phyloP scores from a whole-genome alignment of 768 basidiomycete genomes.

The Leccinum imitatum region DNA sequence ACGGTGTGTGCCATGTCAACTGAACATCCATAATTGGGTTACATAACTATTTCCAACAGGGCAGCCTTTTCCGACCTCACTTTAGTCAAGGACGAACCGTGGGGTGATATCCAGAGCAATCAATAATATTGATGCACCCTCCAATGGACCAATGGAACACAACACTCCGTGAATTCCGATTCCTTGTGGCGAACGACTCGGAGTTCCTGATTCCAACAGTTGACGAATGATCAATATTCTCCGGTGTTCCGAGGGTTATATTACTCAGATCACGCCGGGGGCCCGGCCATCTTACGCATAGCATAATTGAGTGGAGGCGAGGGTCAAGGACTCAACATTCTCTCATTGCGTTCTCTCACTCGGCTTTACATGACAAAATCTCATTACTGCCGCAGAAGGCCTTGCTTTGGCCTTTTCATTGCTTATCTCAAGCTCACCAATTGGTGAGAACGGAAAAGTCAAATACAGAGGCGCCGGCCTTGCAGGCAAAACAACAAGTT shows the following conservation, averaged over 20 bases:
- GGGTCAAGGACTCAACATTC: background rate
- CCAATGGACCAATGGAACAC: background rate
- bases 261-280: too few species aligned
- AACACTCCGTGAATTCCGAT: background rate
- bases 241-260: background rate
- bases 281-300: background rate
- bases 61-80: too few species aligned
- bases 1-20: background rate
- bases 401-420: background rate
- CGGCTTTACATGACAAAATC: background rate
- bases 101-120: too few species aligned
- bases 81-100: too few species aligned
- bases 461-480: background rate
- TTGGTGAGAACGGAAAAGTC: background rate
- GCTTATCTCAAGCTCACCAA: background rate
- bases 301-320: background rate
- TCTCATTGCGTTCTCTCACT: background rate
- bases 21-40: background rate
- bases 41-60: background rate
- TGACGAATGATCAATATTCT: background rate
- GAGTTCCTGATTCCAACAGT: background rate
- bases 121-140: too few species aligned
- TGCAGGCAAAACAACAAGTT: background rate
- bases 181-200: background rate
- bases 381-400: background rate